These are phyloP conservation scores for Musa schizocarpa DNA, from an alignment of 176 grass and related monocot genomes.

Conservation along the genomic window DNA sequence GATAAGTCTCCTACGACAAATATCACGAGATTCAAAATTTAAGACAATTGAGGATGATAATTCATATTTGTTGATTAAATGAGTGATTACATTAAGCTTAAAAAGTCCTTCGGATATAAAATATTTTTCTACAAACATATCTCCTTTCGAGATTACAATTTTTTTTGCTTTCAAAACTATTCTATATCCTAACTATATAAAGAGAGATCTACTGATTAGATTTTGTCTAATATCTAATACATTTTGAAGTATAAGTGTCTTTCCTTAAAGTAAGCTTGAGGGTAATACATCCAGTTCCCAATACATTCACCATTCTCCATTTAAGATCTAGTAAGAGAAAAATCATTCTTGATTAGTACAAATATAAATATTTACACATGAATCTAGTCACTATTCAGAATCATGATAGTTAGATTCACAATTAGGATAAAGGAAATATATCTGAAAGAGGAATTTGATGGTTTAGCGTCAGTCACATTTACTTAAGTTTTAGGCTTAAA, in stretches of 20 bases:
- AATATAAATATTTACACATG: neutral
- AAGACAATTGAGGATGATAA: no score
- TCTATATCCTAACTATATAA: neutral
- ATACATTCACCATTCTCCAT: neutral
- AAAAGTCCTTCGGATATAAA: neutral
- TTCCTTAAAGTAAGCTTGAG: neutral
- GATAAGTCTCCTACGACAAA: no score
- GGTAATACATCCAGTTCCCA: neutral
- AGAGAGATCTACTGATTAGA: neutral
- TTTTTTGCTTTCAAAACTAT: neutral
- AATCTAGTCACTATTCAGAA: neutral
- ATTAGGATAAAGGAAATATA: neutral
- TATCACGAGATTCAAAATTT: no score
- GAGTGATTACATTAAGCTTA: neutral
- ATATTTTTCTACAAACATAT: no score
- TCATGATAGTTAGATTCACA: neutral
- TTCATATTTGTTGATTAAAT: no score
- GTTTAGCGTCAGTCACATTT: no score
- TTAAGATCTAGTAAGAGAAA: neutral
- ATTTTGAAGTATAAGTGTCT: neutral
- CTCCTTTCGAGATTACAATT: no score
- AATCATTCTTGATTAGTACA: neutral
- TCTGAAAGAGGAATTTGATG: neutral
- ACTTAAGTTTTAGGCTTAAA: no score
- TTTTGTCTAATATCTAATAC: neutral